phyloP scores from a whole-genome alignment of 2,329 filamentous ascomycete species.

The Colletotrichum magnum region DNA sequence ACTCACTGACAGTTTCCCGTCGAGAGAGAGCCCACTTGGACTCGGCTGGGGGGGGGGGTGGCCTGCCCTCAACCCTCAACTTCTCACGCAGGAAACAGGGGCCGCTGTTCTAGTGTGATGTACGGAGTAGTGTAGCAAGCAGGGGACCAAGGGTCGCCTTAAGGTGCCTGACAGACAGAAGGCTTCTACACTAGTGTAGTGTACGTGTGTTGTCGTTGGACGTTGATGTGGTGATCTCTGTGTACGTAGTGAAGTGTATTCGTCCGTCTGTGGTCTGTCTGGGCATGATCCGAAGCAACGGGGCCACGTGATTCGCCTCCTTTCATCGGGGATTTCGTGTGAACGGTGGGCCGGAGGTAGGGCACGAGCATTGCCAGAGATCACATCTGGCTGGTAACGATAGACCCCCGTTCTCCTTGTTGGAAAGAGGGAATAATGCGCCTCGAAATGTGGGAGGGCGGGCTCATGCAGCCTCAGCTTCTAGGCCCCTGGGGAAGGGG shows the following conservation, averaged over 20 bases:
- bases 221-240: not conserved
- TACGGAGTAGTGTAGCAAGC: not conserved
- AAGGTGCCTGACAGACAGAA: slow-evolving; percentile 9
- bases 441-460: slow-evolving; percentile 7
- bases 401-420: not conserved
- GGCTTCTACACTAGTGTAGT: not conserved
- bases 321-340: slow-evolving; percentile 27
- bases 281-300: slow-evolving; percentile 26
- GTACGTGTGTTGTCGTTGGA: not conserved
- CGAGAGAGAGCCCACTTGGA: slow-evolving; percentile 40
- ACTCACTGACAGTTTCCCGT: slow-evolving; percentile 51
- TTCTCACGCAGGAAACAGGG: slow-evolving; percentile 33
- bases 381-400: not conserved
- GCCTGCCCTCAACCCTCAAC: slow-evolving; percentile 30
- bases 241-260: too few species aligned
- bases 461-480: slow-evolving; percentile 16
- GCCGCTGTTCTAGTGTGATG: not conserved
- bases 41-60: slow-evolving; percentile 25
- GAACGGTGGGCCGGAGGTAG: slow-evolving; percentile 16
- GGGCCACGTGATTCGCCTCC: slow-evolving; percentile 14
- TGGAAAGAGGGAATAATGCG: slow-evolving; percentile 26
- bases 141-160: slow-evolving; percentile 24
- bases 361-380: slow-evolving; percentile 4
- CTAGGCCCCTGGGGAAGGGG: slow-evolving; percentile 10
- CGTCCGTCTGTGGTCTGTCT: not conserved